Conservation (phyloP, 169 alveolate species). For the Sarcocystis neurona region DNA sequence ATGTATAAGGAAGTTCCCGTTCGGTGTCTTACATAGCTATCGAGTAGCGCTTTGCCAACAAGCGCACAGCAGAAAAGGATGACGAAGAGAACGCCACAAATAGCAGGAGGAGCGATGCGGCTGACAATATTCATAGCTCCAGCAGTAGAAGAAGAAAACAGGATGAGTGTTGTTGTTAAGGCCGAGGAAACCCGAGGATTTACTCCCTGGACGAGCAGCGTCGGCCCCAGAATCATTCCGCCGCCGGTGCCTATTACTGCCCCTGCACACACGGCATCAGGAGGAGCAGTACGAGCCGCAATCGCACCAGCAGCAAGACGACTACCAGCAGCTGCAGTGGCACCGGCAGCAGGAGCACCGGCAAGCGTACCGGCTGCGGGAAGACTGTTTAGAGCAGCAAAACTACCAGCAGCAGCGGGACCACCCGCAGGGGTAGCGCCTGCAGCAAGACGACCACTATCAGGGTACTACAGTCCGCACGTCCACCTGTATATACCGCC, state of each 20-base stretch:
- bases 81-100: constrained; percentile 13
- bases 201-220: background rate
- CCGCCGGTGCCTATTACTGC: constrained; percentile 1
- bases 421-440: no score
- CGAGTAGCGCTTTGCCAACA: constrained; percentile 10
- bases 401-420: no score
- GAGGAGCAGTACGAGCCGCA: no score
- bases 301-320: no score
- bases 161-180: background rate
- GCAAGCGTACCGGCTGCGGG: no score
- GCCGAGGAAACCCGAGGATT: background rate
- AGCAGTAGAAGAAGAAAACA: background rate
- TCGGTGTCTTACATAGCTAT: background rate
- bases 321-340: background rate
- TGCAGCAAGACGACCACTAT: no score
- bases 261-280: background rate
- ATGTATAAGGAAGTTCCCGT: no score
- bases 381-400: no score
- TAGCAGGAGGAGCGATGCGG: background rate
- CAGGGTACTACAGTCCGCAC: no score
- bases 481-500: no score
- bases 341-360: no score
- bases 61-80: background rate
- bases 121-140: background rate
- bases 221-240: background rate